Base-by-base conservation (phyloP, 352 stramenopile species). In the Phytophthora palmivora region DNA sequence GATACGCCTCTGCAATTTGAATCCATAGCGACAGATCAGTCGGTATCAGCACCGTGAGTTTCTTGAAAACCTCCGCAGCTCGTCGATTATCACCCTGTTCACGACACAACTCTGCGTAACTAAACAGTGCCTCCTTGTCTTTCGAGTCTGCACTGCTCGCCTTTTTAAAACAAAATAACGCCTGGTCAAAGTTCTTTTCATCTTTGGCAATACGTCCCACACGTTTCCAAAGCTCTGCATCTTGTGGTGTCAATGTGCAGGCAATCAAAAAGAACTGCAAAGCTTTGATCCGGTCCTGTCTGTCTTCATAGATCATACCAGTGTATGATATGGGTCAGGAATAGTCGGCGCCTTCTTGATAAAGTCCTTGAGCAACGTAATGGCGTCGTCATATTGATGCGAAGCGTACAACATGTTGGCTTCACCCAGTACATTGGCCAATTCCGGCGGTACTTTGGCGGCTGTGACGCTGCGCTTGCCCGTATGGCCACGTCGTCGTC, bases 301-400 rank as follows among this genome's bases (percentile, higher is more conserved):
- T 76, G 45, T 95, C 85, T 71, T 95, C 85, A 60, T 95, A 94
- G 49, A 95, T 94, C 81, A 96, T 91, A 10, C 85, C 7, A 96
- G 63, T 7, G 87, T 96, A 43, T 96, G 85, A 44, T 96, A 96
- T 41, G 87, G 87, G 49, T 95, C 87, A 1, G 87, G 87, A 44
- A 95, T 92, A 1, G 84, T 95, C 62, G 87, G 87, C 12, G 87
- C 87, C 59, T 94, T 94, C 69, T 95, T 95, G 57, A 95, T 93
- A 49, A 95, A 95, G 47, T 95, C 87, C 55, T 95, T 95, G 1
- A 96, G 70, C 61, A 94, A 33, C 18, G 74, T 34, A 51, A 95
- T 93, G 3, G 87, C 87, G 28, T 93, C 78, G 30, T 93, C 84
- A 47, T 94, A 92, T 49, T 95, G 84, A 37, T 93, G 84, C 11